Evolutionary conservation across 1,284 basidiomycete genomes (phyloP).

Genomic region (Anthracocystis panici-leucophaei): DNA sequence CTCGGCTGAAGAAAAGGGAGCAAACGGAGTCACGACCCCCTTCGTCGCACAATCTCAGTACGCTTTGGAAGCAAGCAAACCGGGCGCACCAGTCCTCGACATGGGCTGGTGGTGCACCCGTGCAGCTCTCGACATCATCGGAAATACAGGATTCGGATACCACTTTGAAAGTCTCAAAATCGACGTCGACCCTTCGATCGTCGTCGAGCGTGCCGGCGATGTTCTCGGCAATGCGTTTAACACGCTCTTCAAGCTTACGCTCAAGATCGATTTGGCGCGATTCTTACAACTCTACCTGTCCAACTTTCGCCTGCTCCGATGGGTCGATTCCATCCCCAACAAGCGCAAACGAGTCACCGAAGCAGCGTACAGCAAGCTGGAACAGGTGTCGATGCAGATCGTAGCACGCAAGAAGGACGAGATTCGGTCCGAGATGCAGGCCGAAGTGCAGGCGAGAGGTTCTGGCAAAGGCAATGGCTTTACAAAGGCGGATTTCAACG

Average conservation of each 20-base stretch:
- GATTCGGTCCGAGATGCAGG: conserved; percentile 54
- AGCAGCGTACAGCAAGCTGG: conserved; percentile 39
- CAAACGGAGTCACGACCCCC: conserved; percentile 22
- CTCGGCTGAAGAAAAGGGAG: not conserved
- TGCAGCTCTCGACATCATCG: conserved; percentile 61
- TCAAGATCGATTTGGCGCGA: conserved; percentile 34
- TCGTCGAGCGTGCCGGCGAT: conserved; percentile 32
- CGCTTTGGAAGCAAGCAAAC: conserved; percentile 17
- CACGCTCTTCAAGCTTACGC: conserved; percentile 40
- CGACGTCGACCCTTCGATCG: conserved; percentile 22
- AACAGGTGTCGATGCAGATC: conserved; percentile 48
- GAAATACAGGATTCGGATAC: conserved; percentile 59
- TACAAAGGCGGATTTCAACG: conserved; percentile 57
- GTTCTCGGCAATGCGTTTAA: conserved; percentile 46
- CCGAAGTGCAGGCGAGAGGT: conserved; percentile 21
- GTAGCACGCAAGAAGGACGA: conserved; percentile 51
- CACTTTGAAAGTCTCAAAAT: conserved; percentile 50
- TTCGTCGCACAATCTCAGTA: conserved; percentile 26
- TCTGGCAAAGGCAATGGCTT: conserved; percentile 12
- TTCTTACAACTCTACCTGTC: conserved; percentile 55
- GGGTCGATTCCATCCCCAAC: conserved; percentile 60
- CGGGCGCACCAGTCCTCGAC: conserved; percentile 46
- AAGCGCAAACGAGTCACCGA: conserved; percentile 44
- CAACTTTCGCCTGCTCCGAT: conserved; percentile 49
- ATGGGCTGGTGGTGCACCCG: conserved; percentile 46